These are phyloP conservation scores for Peronospora farinosa DNA, from an alignment of 352 stramenopile species.

Conservation along the genomic window DNA sequence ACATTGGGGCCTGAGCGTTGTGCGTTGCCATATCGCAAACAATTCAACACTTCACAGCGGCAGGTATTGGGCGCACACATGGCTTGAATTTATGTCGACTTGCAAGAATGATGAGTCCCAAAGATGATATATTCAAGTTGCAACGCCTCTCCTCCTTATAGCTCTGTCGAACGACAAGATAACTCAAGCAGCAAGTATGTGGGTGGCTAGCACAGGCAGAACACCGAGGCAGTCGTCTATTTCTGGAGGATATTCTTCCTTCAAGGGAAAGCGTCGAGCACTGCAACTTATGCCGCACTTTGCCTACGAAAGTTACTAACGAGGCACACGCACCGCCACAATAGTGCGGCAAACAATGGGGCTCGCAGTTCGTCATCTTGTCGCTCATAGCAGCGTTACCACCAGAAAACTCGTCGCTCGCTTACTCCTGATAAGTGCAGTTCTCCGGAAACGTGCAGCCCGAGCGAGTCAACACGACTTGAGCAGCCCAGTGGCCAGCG, in stretches of 20 bases:
- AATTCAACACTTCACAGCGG: constrained; percentile 50
- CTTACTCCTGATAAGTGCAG: constrained; percentile 89
- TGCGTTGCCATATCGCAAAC: constrained; percentile 55
- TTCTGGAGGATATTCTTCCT: constrained; percentile 30
- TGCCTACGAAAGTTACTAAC: constrained; percentile 24
- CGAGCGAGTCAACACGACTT: constrained; percentile 95
- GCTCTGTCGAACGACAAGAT: constrained; percentile 6
- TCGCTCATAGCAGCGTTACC: constrained; percentile 8
- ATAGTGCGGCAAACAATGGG: constrained; percentile 21
- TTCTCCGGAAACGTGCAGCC: constrained; percentile 92
- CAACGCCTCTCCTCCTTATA: too few relatives aligned
- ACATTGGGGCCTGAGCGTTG: constrained; percentile 71
- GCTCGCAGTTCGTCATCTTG: constrained; percentile 20
- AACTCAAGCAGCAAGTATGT: background rate
- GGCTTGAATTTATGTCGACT: background rate
- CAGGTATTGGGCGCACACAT: constrained; percentile 48
- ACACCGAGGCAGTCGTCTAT: constrained; percentile 28
- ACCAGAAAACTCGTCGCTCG: too few relatives aligned
- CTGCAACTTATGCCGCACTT: constrained; percentile 19
- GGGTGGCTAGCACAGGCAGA: constrained; percentile 8
- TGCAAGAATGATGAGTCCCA: background rate
- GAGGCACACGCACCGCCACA: constrained; percentile 15
- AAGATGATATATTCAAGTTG: too few relatives aligned
- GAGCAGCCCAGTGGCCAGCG: constrained; percentile 94
- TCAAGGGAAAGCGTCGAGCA: constrained; percentile 25